Conservation (phyloP, 371 early-diverging fungal genomes). For the Rhizomucor pusillus region DNA sequence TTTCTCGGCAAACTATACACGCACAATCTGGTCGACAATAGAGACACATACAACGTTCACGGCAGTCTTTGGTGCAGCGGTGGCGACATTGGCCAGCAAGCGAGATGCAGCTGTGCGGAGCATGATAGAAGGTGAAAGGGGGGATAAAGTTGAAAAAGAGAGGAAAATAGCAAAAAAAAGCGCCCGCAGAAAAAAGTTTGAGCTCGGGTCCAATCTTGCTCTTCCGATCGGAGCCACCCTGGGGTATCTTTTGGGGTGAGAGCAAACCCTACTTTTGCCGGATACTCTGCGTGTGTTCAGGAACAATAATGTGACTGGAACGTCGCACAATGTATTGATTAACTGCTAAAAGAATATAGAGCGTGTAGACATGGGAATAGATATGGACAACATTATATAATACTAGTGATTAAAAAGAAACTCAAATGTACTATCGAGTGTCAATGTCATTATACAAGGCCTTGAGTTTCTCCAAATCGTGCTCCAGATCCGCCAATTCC, state of each 20-base stretch:
- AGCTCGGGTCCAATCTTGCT: conserved; percentile 3
- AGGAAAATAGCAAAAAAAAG: conserved; percentile 20
- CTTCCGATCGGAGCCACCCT: conserved; percentile 1
- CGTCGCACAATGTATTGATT: too few species aligned
- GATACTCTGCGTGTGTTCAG: too few species aligned
- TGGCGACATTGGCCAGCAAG: conserved; percentile 37
- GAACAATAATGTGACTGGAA: too few species aligned
- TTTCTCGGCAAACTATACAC: neutral
- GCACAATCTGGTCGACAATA: neutral
- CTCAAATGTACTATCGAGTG: neutral
- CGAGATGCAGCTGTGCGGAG: conserved; percentile 50
- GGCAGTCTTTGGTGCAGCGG: conserved; percentile 25
- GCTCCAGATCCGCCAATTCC: conserved; percentile 11
- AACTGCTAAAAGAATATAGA: too few species aligned
- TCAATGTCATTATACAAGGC: conserved; percentile 4
- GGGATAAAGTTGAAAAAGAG: conserved; percentile 19
- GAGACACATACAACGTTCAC: conserved; percentile 14
- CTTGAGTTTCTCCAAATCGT: conserved; percentile 14
- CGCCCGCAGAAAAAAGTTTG: conserved; percentile 5
- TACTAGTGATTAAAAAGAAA: neutral
- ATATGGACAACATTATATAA: neutral
- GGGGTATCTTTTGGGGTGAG: too few species aligned
- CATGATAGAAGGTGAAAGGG: conserved; percentile 28
- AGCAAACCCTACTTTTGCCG: too few species aligned
- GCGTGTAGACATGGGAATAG: too few species aligned